Conservation (phyloP, 805 yeast genomes). For the Candida coquimbonensis region DNA sequence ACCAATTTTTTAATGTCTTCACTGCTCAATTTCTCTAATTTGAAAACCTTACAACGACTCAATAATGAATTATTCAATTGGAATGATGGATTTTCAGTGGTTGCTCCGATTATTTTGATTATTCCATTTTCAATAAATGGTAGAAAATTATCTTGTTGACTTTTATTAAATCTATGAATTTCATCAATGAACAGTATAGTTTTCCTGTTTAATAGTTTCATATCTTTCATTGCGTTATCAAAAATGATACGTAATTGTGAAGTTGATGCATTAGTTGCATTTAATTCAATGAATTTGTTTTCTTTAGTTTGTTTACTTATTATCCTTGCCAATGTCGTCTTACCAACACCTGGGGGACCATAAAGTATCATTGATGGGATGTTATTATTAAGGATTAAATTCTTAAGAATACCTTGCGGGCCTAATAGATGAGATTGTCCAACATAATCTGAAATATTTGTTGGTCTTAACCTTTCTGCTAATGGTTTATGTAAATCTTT, state of each 20-base stretch:
- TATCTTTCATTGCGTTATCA: slow-evolving; percentile 32
- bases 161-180: slow-evolving; percentile 77
- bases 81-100: slow-evolving; percentile 90
- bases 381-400: slow-evolving; percentile 52
- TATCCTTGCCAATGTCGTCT: slow-evolving; percentile 76
- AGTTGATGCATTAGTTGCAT: slow-evolving; percentile 73
- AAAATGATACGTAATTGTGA: slow-evolving; percentile 59
- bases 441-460: slow-evolving; percentile 55
- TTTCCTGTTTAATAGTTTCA: slow-evolving; percentile 36
- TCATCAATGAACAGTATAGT: slow-evolving; percentile 87
- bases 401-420: slow-evolving; percentile 52
- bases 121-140: slow-evolving; percentile 83
- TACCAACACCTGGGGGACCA: slow-evolving; percentile 95
- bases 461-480: slow-evolving; percentile 82
- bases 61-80: slow-evolving; percentile 75
- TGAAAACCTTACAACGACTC: slow-evolving; percentile 79
- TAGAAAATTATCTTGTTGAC: slow-evolving; percentile 83
- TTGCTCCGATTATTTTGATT: slow-evolving; percentile 86
- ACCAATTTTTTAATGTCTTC: slow-evolving; percentile 49
- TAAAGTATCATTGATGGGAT: slow-evolving; percentile 83
- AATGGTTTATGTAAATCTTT: slow-evolving; percentile 35
- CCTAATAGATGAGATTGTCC: slow-evolving; percentile 84
- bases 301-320: slow-evolving; percentile 32
- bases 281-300: slow-evolving; percentile 62
- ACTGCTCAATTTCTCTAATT: slow-evolving; percentile 44